Conservation (phyloP, 2,329 filamentous ascomycete genomes). For the Coniochaeta ligniaria region DNA sequence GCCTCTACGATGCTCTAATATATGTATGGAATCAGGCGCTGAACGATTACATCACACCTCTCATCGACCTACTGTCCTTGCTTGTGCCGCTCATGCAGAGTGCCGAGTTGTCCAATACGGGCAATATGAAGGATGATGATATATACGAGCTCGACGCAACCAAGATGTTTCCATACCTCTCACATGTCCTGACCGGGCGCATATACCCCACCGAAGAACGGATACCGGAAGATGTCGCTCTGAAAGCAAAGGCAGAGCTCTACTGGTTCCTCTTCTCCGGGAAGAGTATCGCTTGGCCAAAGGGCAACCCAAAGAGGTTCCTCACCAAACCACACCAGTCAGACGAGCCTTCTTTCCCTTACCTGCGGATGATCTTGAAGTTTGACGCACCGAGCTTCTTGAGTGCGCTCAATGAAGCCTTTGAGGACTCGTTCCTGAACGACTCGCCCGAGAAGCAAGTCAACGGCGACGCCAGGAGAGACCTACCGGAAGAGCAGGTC, state of each 20-base stretch:
- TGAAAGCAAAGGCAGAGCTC: slow-evolving; percentile 74
- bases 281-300: slow-evolving; percentile 68
- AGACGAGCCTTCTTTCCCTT: slow-evolving; percentile 72
- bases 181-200: slow-evolving; percentile 82
- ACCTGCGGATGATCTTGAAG: slow-evolving; percentile 74
- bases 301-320: slow-evolving; percentile 52
- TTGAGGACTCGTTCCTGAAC: slow-evolving; percentile 91
- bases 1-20: slow-evolving; percentile 88
- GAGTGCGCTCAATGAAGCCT: slow-evolving; percentile 93
- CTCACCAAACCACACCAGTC: slow-evolving; percentile 48
- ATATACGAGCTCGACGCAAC: slow-evolving; percentile 63
- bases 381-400: slow-evolving; percentile 90
- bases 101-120: slow-evolving; percentile 42
- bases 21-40: slow-evolving; percentile 96
- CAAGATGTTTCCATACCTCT: slow-evolving; percentile 93
- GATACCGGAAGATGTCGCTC: slow-evolving; percentile 66
- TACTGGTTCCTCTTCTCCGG: slow-evolving; percentile 94
- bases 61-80: slow-evolving; percentile 76
- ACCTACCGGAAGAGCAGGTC: slow-evolving; percentile 57
- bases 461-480: slow-evolving; percentile 42
- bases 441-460: slow-evolving; percentile 59
- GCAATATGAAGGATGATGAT: slow-evolving; percentile 51
- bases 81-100: slow-evolving; percentile 51
- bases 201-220: slow-evolving; percentile 81
- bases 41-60: slow-evolving; percentile 80